Conservation (phyloP, 148 eudicot species). For the Persicaria tinctoria region DNA sequence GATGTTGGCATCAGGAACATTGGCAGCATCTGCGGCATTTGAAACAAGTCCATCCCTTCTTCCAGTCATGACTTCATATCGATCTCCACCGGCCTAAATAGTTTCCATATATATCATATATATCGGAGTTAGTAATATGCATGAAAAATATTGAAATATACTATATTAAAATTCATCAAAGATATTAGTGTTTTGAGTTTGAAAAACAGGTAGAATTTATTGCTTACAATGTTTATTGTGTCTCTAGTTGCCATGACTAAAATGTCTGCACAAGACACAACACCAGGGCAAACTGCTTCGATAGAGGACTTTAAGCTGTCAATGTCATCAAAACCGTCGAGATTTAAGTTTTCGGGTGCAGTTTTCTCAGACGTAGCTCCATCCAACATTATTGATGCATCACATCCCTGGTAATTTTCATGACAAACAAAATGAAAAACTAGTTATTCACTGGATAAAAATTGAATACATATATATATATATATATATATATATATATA, state of each 20-base stretch:
- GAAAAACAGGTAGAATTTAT: not conserved
- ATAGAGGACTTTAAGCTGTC: slow-evolving; percentile 33
- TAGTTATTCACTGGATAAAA: too few species aligned
- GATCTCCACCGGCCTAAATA: slow-evolving; percentile 39
- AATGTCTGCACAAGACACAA: slow-evolving; percentile 58
- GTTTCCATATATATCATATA: not conserved
- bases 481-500: too few species aligned
- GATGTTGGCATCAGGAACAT: slow-evolving; percentile 27
- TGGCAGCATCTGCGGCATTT: slow-evolving; percentile 19
- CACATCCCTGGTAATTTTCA: slow-evolving; percentile 39
- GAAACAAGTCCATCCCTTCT: slow-evolving; percentile 46
- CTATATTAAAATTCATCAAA: not conserved
- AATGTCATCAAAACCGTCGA: slow-evolving; percentile 35
- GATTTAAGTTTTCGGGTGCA: slow-evolving; percentile 24
- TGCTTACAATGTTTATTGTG: slow-evolving; percentile 32
- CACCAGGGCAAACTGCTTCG: slow-evolving; percentile 42
- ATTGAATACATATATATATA: too few species aligned
- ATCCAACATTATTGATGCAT: slow-evolving; percentile 46
- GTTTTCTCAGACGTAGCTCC: slow-evolving; percentile 37
- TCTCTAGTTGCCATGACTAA: slow-evolving; percentile 44
- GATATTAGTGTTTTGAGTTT: too few species aligned
- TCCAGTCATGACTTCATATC: slow-evolving; percentile 44
- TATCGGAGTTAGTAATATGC: not conserved
- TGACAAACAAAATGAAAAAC: too few species aligned
- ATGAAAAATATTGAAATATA: not conserved